These are phyloP conservation scores for Zarea fungicola DNA, from an alignment of 2,329 filamentous ascomycete species.

Conservation along the genomic window DNA sequence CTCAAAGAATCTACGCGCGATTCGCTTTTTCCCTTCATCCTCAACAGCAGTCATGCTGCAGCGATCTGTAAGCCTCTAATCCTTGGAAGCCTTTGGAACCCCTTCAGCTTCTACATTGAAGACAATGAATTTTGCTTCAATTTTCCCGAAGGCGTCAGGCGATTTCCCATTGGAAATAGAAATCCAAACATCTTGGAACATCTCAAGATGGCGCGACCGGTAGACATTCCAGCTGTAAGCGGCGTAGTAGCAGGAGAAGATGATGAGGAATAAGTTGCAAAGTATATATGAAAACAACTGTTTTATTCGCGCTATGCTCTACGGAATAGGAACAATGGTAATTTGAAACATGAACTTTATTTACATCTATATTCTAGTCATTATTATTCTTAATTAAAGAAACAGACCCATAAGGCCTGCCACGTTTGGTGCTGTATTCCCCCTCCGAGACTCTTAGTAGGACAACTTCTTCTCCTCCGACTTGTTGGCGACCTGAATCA, in stretches of 20 bases:
- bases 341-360: too few relatives aligned
- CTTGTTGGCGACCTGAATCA: constrained; percentile 26
- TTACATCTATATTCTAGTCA: too few relatives aligned
- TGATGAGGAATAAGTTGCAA: too few relatives aligned
- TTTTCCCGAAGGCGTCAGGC: background rate
- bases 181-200: background rate
- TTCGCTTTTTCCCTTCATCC: background rate
- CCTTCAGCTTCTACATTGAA: background rate
- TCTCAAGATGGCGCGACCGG: background rate
- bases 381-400: too few relatives aligned
- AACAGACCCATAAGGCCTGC: too few relatives aligned
- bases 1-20: background rate
- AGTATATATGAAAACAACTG: too few relatives aligned
- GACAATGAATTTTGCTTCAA: background rate
- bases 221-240: background rate
- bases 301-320: too few relatives aligned
- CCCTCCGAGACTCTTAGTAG: too few relatives aligned
- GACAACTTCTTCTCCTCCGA: constrained; percentile 5
- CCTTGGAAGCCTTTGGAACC: background rate
- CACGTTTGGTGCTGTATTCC: too few relatives aligned
- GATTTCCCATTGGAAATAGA: background rate
- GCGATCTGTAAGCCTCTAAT: background rate
- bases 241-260: too few relatives aligned
- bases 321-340: too few relatives aligned
- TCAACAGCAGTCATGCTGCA: background rate